Conservation (phyloP, 495 filamentous ascomycete species). For the Darksidea phi region DNA sequence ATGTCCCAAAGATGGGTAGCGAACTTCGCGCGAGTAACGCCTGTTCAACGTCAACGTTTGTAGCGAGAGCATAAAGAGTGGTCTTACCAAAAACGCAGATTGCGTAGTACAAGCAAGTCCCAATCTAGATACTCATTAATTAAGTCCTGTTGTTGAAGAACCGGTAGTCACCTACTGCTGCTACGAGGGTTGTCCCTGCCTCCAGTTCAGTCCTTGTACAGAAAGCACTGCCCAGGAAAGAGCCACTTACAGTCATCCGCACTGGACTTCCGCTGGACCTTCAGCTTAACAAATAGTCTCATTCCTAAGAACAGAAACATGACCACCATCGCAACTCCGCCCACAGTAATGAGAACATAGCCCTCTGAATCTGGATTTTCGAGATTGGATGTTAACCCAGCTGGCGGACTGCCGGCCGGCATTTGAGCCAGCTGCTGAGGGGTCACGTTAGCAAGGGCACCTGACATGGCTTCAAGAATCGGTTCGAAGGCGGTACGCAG, state of each 20-base stretch:
- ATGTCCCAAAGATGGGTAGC: slow-evolving; percentile 10
- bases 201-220: too few relatives aligned
- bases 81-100: too few relatives aligned
- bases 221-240: too few relatives aligned
- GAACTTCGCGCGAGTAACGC: not conserved
- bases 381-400: slow-evolving; percentile 4
- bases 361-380: slow-evolving; percentile 5
- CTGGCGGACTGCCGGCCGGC: slow-evolving; percentile 10
- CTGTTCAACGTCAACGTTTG: not conserved
- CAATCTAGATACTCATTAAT: too few relatives aligned
- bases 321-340: not conserved
- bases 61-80: too few relatives aligned
- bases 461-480: too few relatives aligned
- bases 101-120: too few relatives aligned
- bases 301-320: slow-evolving; percentile 4
- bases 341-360: not conserved
- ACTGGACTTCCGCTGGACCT: not conserved
- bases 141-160: too few relatives aligned
- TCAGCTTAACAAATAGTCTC: not conserved
- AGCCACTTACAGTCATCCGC: slow-evolving; percentile 15
- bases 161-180: too few relatives aligned
- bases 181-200: too few relatives aligned
- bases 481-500: too few relatives aligned
- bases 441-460: too few relatives aligned
- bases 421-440: slow-evolving; percentile 12